Base-by-base conservation (phyloP, 2,329 filamentous ascomycete species). In the Rosellinia necatrix region DNA sequence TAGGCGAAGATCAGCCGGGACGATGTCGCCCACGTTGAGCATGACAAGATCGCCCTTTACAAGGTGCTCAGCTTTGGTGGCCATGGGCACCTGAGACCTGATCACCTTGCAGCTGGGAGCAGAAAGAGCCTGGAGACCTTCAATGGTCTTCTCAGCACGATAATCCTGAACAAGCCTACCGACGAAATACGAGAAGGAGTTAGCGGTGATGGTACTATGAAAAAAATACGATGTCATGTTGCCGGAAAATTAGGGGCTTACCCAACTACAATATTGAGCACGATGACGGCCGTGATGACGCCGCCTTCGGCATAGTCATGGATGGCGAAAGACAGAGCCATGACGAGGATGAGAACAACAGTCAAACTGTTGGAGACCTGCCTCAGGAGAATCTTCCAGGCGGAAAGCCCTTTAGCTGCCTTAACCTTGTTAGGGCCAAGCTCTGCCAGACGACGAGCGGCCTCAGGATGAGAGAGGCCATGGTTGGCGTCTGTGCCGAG, bases 341-440 rank as follows among this genome's bases (percentile, higher is more conserved):
- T 90, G 67, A 89, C 88, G 67, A 90, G 84, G 64, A 91, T 78
- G 64, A 92, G 84, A 60, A 90, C 86, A 70, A 88, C 79, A 62
- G 88, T 91, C 74, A 91, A 77, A 76, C 87, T 89, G 76, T 91
- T 91, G 63, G 87, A 89, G 65, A 90, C 82, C 77, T 91, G 88
- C 70, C 87, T 88, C 75, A 91, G 74, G 75, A 91, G 81, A 76
- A 91, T 89, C 76, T 88, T 83, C 84, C 86, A 89, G 74, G 87
- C 68, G 73, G 87, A 90, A 75, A 88, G 75, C 73, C 86, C 84
- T 75, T 87, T 84, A 78, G 86, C 83, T 74, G 84, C 83, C 74
- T 87, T 83, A 77, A 91, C 83, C 70, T 81, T 81, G 76, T 91
- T 91, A 65, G 82, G 80, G 64, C 88, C 88, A 81, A 89, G 78